phyloP scores from a whole-genome alignment of 2,329 filamentous ascomycete genomes.

The Colletotrichum sp. region DNA sequence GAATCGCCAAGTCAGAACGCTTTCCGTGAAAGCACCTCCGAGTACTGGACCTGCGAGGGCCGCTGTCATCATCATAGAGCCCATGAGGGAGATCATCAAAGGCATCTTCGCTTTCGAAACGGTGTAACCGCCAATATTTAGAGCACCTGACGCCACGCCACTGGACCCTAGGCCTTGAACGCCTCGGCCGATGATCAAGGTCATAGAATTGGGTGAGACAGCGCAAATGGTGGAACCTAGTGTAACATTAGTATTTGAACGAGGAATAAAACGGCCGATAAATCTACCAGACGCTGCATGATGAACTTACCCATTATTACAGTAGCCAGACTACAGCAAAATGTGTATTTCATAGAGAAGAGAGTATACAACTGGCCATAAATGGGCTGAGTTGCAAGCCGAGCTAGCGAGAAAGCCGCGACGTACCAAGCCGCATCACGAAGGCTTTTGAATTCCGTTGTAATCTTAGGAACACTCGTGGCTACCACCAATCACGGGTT shows the following conservation, averaged over 20 bases:
- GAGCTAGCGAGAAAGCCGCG: not conserved
- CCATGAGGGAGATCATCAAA: not conserved
- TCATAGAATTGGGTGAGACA: not conserved
- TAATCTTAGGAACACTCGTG: not conserved
- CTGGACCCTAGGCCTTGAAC: not conserved
- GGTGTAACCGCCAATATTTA: not conserved
- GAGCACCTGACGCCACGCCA: not conserved
- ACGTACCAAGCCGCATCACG: not conserved
- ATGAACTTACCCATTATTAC: not conserved
- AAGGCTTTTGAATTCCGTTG: not conserved
- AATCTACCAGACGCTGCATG: not conserved
- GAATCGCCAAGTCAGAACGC: not conserved
- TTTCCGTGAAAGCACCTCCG: not conserved
- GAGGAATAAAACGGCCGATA: fast-evolving
- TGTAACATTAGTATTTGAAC: not conserved
- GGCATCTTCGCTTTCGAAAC: not conserved
- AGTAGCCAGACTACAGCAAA: not conserved
- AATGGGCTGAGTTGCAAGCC: not conserved
- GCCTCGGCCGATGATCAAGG: not conserved
- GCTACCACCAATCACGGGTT: not conserved
- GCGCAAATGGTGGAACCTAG: not conserved
- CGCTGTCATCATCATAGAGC: not conserved
- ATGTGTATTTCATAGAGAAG: not conserved
- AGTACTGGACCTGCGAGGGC: not conserved
- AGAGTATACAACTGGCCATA: not conserved